These are phyloP conservation scores for Ambispora gerdemannii DNA, from an alignment of 192 early-diverging fungal species.

Conservation along the genomic window DNA sequence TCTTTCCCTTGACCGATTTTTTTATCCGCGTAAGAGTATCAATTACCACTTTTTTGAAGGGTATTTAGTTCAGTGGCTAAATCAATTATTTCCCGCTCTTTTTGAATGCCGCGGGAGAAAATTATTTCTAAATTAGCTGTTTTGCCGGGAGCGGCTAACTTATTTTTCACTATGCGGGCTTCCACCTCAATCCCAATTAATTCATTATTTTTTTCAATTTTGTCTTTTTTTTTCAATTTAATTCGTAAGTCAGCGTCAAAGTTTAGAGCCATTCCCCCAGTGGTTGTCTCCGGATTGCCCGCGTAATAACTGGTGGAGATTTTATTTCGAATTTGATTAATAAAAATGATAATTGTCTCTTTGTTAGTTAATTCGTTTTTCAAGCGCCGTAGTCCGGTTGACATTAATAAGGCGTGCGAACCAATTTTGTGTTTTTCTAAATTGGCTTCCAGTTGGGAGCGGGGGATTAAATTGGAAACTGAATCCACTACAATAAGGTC, in stretches of 20 bases:
- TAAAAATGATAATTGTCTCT: slow-evolving; percentile 5
- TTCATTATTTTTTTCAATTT: not conserved
- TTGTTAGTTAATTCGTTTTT: not conserved
- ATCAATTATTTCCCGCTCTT: slow-evolving; percentile 8
- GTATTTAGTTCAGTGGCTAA: slow-evolving; percentile 3
- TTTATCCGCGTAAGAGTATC: not conserved
- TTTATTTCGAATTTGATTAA: not conserved
- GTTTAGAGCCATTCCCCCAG: not conserved
- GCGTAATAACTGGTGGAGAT: not conserved
- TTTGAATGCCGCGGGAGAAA: slow-evolving; percentile 3
- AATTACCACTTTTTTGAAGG: slow-evolving; percentile 9
- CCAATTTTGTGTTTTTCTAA: not conserved
- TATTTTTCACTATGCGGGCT: not conserved
- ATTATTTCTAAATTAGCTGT: not conserved
- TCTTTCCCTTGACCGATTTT: slow-evolving; percentile 5
- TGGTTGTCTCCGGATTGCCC: not conserved
- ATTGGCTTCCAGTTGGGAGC: not conserved
- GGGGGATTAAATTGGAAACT: not conserved
- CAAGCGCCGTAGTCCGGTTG: not conserved
- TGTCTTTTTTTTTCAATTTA: not conserved
- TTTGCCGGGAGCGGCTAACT: not conserved
- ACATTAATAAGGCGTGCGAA: not conserved
- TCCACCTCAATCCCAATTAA: not conserved
- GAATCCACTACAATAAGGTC: not conserved
- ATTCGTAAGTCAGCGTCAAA: not conserved